Conservation (phyloP, 345 rosid species). For the Ricinus communis region DNA sequence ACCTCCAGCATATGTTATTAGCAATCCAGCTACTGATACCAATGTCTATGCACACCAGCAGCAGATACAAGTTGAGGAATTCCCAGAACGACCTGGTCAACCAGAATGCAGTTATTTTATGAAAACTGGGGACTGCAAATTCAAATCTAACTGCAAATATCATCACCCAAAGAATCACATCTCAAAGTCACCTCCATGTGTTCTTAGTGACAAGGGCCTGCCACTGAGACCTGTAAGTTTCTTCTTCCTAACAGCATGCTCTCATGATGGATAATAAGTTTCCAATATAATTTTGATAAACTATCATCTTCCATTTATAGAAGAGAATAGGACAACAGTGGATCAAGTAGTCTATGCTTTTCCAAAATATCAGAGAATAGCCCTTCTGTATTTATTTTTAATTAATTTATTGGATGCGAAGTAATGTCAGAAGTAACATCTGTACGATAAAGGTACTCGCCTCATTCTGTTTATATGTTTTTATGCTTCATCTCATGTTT, state of each 20-base stretch:
- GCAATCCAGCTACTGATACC: conserved; percentile 40
- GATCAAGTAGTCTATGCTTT: neutral
- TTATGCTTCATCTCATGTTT: neutral
- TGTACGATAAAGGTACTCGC: neutral
- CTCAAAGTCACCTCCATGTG: conserved; percentile 46
- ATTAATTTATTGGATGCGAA: neutral
- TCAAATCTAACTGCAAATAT: conserved; percentile 76
- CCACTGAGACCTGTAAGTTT: conserved; percentile 94
- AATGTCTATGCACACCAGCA: conserved; percentile 46
- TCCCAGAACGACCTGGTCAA: conserved; percentile 89
- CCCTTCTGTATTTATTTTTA: neutral
- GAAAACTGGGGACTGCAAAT: conserved; percentile 91
- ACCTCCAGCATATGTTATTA: conserved; percentile 44
- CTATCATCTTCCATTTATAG: neutral
- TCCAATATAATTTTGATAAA: neutral
- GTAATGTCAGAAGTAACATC: neutral
- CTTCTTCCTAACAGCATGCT: conserved; percentile 1
- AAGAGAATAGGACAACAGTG: neutral
- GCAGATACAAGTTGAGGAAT: conserved; percentile 59
- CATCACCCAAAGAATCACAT: conserved; percentile 74
- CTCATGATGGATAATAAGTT: conserved; percentile 6
- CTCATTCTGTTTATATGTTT: neutral
- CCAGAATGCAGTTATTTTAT: conserved; percentile 80
- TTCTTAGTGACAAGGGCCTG: conserved; percentile 83
- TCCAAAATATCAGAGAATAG: too few species aligned